Conservation (phyloP, 352 stramenopile species). For the Thraustotheca clavata region DNA sequence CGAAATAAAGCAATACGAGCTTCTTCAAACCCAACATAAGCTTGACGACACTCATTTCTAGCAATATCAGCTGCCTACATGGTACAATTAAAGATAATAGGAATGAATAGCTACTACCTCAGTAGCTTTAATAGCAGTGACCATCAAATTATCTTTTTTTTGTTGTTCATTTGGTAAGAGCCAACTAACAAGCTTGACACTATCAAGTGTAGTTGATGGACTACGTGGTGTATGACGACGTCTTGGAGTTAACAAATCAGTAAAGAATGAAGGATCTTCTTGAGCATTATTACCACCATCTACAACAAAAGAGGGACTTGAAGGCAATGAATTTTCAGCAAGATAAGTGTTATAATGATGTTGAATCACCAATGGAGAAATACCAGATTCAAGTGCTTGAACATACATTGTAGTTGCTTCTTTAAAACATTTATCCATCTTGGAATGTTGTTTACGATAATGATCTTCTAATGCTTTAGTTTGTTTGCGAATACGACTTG, state of each 20-base stretch:
- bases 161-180: conserved; percentile 54
- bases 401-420: conserved; percentile 54
- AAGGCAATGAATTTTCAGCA: not conserved
- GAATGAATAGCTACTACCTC: conserved; percentile 30
- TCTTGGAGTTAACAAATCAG: not conserved
- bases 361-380: conserved; percentile 63
- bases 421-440: conserved; percentile 65
- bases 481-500: conserved; percentile 67
- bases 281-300: conserved; percentile 43
- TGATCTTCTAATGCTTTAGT: conserved; percentile 56
- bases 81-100: conserved; percentile 5
- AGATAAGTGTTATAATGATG: conserved; percentile 40
- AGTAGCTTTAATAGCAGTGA: conserved; percentile 45
- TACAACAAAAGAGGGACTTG: no score
- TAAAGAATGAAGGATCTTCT: not conserved
- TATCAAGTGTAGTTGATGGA: not conserved
- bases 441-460: conserved; percentile 60
- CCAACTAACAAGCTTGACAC: conserved; percentile 66
- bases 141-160: conserved; percentile 56
- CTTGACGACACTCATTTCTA: conserved; percentile 48
- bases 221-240: no score
- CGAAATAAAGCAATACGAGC: conserved; percentile 62
- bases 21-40: conserved; percentile 52
- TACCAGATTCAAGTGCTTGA: conserved; percentile 58
- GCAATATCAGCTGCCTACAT: conserved; percentile 47